Evolutionary conservation across 2,329 filamentous ascomycete species (phyloP), one percentile per base, ranked within the genome.

Genomic region (Rutstroemia sp.): DNA sequence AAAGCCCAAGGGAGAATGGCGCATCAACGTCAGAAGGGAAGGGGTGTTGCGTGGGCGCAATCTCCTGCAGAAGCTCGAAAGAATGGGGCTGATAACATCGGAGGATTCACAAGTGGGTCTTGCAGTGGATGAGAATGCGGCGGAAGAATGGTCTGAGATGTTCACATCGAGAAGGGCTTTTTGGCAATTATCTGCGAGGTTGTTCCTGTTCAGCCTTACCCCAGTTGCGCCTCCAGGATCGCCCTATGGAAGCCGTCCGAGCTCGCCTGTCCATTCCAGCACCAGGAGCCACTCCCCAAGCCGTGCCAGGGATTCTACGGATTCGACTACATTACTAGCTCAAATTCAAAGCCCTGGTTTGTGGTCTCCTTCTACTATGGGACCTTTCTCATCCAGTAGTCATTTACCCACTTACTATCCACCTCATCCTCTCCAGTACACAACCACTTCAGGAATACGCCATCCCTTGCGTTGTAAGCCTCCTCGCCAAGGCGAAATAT

Each of bases 361-460:
- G 10, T 75, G 72, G 63, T 72, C 58, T 58, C 70, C 57, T 61
- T 70, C 62, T 14, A 67, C 74, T 27, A 69, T 75, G 27, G 86
- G 87, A 0, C 90, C 90, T 0, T 96, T 92, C 71, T 84, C 83
- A 63, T 95, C 90, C 1, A 81, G 83, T 14, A 94, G 88, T 44
- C 89, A 95, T 70, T 77, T 96, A 2, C 92, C 92, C 2, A 96
- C 91, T 0, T 96, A 91, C 73, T 96, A 90, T 64, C 92, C 92
- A 2, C 91, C 92, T 0, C 78, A 87, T 2, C 90, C 94, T 1
- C 74, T 90, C 8, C 88, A 92, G 63, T 96, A 92, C 69, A 86
- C 81, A 4, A 84, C 87, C 60, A 92, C 89, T 2, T 84, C 90
- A 68, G 81, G 86, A 58, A 77, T 92, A 47, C 86, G 91, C 0